Base-by-base conservation (phyloP, 306 rosid species). In the Dalbergia oliveri region DNA sequence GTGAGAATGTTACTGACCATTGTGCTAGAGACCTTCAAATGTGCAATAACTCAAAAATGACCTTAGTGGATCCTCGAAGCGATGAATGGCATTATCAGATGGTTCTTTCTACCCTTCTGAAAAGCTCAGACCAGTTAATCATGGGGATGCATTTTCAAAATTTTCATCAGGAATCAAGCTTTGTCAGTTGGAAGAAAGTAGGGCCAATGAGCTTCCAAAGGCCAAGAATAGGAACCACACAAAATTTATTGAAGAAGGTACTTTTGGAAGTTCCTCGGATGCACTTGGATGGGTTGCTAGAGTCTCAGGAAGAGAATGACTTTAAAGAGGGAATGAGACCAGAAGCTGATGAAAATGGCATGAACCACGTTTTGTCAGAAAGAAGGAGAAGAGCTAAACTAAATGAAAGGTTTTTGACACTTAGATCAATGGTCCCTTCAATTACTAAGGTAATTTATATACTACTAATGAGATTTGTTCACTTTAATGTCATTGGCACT, bases 381-480 rank as follows among this genome's bases (percentile, higher is more conserved):
- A 87, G 90, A 79, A 87, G 80, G 84, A 82, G 87, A 83, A 91
- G 97, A 80, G 98, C 89, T 70, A 91, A 87, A 86, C 83, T 93
- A 43, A 88, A 91, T 56, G 93, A 90, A 85, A 91, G 90, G 82
- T 87, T 93, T 68, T 85, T 88, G 45, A 80, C 88, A 53, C 89
- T 93, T 56, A 88, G 88, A 85, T 83, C 92, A 33, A 73, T 93
- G 89, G 90, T 91, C 56, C 98, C 98, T 78, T 90, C 98, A 64
- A 72, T 85, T 76, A 85, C 51, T 77, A 93, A 91, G 94, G 98
- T 93, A 85, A 47, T 58, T n/a, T 45, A 51, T 64, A 69, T 77
- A 72, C 13, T 19, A 54, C 65, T 71, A 43, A 9, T 78, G 19
- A n/a, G 65, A 57, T 34, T 76, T 81, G 43, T 67, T 72, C 33